Percentiles rank a stretch among this genome's conserved stretches.
phyloP scores from a whole-genome alignment of 208 protist species.

The Borovskyia barvae region DNA sequence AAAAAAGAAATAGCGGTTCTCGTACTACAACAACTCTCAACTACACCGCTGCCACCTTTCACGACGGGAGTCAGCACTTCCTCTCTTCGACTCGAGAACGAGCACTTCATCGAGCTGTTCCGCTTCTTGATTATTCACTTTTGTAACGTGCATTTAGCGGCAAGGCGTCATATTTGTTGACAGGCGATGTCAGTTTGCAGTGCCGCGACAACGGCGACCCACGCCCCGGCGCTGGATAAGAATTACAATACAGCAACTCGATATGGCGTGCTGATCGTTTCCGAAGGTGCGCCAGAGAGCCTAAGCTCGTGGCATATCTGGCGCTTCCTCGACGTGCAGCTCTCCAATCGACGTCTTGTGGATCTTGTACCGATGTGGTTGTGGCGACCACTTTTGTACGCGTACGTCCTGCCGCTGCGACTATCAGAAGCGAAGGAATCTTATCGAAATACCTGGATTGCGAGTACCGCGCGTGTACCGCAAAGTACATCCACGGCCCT shows the following conservation, averaged over 20 bases:
- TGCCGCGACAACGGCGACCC: background rate
- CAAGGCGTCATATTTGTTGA: background rate
- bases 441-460: slow-evolving; percentile 10
- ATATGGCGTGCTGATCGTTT: slow-evolving; percentile 38
- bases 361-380: slow-evolving; percentile 27
- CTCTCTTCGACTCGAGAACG: too few relatives aligned
- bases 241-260: slow-evolving; percentile 28
- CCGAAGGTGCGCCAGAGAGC: slow-evolving; percentile 31
- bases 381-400: slow-evolving; percentile 40
- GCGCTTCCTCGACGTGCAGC: slow-evolving; percentile 14
- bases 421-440: background rate
- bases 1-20: too few relatives aligned
- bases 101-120: background rate
- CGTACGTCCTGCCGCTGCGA: slow-evolving; percentile 27
- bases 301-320: slow-evolving; percentile 11
- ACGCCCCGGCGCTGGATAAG: background rate
- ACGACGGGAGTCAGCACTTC: too few relatives aligned
- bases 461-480: background rate
- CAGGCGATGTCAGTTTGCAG: background rate
- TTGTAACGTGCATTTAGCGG: background rate
- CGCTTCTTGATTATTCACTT: background rate
- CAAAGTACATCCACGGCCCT: background rate
- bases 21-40: too few relatives aligned
- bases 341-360: slow-evolving; percentile 24
- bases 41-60: too few relatives aligned